A percentile compares a stretch with the other conserved stretches of the same genome.
Evolutionary conservation across 1,284 basidiomycete species (phyloP).

Genomic region (Cerrena zonata): DNA sequence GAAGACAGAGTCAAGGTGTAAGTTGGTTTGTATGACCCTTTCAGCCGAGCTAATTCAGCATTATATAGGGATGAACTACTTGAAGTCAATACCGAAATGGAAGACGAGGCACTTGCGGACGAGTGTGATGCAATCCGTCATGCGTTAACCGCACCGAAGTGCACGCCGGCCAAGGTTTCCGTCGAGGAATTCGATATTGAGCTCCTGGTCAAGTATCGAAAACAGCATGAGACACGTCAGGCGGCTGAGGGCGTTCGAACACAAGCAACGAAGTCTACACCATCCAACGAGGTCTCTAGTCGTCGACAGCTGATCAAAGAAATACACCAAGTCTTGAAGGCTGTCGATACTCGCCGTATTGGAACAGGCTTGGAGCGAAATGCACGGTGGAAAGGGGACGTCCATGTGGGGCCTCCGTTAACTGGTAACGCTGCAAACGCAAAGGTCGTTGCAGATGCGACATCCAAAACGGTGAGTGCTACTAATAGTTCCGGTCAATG

Average conservation of each 20-base stretch:
- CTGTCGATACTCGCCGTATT: not conserved
- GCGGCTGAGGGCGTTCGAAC: slow-evolving; percentile 5
- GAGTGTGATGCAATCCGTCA: not conserved
- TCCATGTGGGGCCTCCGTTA: not conserved
- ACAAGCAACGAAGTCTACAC: not conserved
- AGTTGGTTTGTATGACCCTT: not conserved
- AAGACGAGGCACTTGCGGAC: not conserved
- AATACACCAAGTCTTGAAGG: not conserved
- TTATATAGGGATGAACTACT: not conserved
- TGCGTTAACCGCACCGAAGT: not conserved
- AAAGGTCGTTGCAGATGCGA: not conserved
- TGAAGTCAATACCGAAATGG: not conserved
- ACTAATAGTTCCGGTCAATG: no score
- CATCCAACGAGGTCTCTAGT: not conserved
- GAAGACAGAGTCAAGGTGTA: not conserved
- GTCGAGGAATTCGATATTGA: slow-evolving; percentile 3
- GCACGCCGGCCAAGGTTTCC: not conserved
- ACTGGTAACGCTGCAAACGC: not conserved
- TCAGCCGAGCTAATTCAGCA: not conserved
- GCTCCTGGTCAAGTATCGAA: not conserved
- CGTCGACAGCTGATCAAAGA: not conserved
- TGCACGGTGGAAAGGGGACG: not conserved
- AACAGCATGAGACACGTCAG: slow-evolving; percentile 4
- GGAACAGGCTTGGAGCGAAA: not conserved
- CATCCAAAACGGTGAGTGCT: not conserved